Conservation (phyloP, 441 rosid species). For the Erodium texanum region DNA sequence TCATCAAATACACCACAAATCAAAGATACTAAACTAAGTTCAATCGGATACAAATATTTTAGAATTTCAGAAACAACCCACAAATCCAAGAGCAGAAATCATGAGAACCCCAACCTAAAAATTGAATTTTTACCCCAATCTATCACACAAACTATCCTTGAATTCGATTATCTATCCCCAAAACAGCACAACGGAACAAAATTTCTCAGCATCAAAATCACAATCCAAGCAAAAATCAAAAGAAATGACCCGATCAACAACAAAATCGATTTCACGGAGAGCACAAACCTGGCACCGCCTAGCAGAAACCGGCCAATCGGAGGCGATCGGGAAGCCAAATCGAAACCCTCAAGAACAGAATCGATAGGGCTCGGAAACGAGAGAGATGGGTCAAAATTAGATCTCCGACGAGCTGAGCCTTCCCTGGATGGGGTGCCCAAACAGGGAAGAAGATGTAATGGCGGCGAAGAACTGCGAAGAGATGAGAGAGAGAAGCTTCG, state of each 20-base stretch:
- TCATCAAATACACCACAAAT: neutral
- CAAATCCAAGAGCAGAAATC: neutral
- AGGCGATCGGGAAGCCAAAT: neutral
- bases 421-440: slow-evolving; percentile 7
- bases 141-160: neutral
- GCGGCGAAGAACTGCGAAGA: neutral
- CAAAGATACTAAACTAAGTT: neutral
- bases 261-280: neutral
- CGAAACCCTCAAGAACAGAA: neutral
- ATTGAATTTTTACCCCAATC: neutral
- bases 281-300: neutral
- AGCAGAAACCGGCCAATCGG: neutral
- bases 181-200: neutral
- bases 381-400: no score
- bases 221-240: neutral
- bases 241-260: neutral
- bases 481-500: slow-evolving; percentile 1
- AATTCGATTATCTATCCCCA: neutral
- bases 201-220: neutral
- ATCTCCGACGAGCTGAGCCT: neutral
- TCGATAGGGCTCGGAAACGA: no score
- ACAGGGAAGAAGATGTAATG: neutral
- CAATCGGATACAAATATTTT: no score
- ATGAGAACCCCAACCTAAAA: neutral
- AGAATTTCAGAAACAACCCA: no score